phyloP scores from a whole-genome alignment of 805 yeast species.

The Schwanniomyces sp. region DNA sequence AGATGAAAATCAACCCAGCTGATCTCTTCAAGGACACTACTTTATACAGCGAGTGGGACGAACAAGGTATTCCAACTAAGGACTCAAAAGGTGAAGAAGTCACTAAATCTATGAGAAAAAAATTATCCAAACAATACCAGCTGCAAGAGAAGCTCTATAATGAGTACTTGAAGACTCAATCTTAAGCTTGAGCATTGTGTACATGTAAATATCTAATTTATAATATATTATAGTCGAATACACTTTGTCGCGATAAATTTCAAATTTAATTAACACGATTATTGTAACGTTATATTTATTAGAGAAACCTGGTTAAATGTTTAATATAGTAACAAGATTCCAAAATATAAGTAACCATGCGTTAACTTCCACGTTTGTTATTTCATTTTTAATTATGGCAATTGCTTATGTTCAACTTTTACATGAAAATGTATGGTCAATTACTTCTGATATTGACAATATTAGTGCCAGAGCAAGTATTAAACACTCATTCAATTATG shows the following conservation, averaged over 20 bases:
- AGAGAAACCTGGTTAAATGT: slow-evolving; percentile 18
- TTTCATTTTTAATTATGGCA: slow-evolving; percentile 47
- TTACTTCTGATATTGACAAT: slow-evolving; percentile 37
- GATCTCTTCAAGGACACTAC: slow-evolving; percentile 68
- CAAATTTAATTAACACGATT: not conserved
- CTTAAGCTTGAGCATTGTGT: not conserved
- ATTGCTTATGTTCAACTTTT: slow-evolving; percentile 52
- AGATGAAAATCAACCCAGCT: slow-evolving; percentile 66
- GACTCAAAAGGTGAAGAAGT: slow-evolving; percentile 78
- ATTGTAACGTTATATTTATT: not conserved
- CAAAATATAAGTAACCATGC: slow-evolving; percentile 57
- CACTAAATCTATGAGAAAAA: slow-evolving; percentile 82
- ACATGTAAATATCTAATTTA: not conserved
- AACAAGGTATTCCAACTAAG: slow-evolving; percentile 75
- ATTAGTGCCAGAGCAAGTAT: slow-evolving; percentile 39
- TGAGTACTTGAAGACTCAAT: slow-evolving; percentile 45
- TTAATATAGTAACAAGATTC: slow-evolving; percentile 31
- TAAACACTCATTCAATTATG: slow-evolving; percentile 62
- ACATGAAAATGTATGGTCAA: slow-evolving; percentile 41
- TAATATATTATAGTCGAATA: not conserved
- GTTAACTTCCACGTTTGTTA: slow-evolving; percentile 48
- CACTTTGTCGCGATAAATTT: not conserved
- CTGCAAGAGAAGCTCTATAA: slow-evolving; percentile 81
- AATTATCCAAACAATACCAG: slow-evolving; percentile 73
- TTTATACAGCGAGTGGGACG: slow-evolving; percentile 77